Conservation (phyloP, 108 stramenopile genomes). For the Cyclotella choctawhatcheeana region DNA sequence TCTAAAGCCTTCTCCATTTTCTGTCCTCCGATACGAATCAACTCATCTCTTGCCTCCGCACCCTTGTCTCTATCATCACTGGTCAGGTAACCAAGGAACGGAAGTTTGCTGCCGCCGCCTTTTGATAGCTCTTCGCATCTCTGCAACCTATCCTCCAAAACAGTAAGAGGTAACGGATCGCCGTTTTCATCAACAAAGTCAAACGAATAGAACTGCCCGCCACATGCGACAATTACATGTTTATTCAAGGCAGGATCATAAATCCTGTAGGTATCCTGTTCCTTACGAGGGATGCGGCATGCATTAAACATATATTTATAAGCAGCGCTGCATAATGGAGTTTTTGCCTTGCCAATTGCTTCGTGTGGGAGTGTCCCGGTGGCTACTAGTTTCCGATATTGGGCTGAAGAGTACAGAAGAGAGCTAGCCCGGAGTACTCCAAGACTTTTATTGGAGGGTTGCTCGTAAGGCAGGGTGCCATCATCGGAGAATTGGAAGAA, state of each 20-base stretch:
- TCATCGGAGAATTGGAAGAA: constrained; percentile 89
- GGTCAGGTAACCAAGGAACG: constrained; percentile 75
- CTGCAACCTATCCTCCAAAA: constrained; percentile 58
- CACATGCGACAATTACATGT: constrained; percentile 78
- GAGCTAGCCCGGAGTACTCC: constrained; percentile 69
- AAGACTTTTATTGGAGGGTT: constrained; percentile 22
- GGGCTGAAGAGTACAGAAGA: constrained; percentile 69
- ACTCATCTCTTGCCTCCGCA: constrained; percentile 70
- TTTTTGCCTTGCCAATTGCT: constrained; percentile 65
- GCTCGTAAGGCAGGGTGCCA: constrained; percentile 47
- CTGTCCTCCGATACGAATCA: constrained; percentile 66
- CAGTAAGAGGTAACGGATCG: constrained; percentile 55
- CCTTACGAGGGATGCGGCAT: constrained; percentile 76
- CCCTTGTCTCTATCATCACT: constrained; percentile 72
- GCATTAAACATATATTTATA: constrained; percentile 95
- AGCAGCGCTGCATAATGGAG: constrained; percentile 78
- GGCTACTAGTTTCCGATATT: constrained; percentile 74
- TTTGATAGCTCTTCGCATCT: constrained; percentile 56
- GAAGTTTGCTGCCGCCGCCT: constrained; percentile 21
- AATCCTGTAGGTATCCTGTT: constrained; percentile 79
- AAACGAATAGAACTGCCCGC: constrained; percentile 73
- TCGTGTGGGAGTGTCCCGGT: constrained; percentile 71
- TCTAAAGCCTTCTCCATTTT: constrained; percentile 71
- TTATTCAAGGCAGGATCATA: constrained; percentile 75
- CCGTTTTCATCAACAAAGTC: constrained; percentile 62